These are phyloP conservation scores for Vachellia collinsii DNA, from an alignment of 306 rosid species.

Conservation along the genomic window DNA sequence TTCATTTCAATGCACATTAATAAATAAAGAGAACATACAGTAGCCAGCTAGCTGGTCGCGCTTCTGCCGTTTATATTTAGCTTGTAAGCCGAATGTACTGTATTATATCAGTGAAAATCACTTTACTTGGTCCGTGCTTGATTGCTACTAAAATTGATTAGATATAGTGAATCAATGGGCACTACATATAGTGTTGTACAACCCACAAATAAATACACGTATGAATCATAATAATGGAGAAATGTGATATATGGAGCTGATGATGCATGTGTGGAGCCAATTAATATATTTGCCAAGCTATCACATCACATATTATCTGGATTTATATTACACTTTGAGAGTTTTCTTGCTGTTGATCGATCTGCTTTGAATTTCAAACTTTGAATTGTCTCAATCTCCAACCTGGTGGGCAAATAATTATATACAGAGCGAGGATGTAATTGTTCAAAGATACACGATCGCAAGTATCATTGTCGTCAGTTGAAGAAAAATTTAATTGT, in stretches of 20 bases:
- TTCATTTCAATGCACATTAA: background rate
- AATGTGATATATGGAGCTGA: slow-evolving; percentile 1
- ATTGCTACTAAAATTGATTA: no score
- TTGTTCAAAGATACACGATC: slow-evolving; percentile 14
- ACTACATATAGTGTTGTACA: background rate
- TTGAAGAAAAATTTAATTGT: background rate
- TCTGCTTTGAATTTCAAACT: slow-evolving; percentile 14
- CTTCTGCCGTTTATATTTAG: no score
- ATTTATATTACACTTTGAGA: slow-evolving; percentile 11
- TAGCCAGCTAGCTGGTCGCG: no score
- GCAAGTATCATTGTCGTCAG: slow-evolving; percentile 30
- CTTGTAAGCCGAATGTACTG: no score
- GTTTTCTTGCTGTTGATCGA: slow-evolving; percentile 1
- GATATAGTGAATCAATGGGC: no score
- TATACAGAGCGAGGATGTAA: background rate
- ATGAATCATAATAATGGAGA: slow-evolving; percentile 1
- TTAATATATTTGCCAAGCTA: background rate
- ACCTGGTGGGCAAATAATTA: slow-evolving; percentile 22
- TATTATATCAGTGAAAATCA: no score
- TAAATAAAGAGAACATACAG: no score
- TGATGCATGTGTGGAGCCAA: background rate
- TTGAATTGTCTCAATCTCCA: slow-evolving; percentile 37
- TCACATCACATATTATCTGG: slow-evolving; percentile 22
- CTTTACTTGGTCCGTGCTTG: background rate
- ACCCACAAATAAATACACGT: background rate